These are phyloP conservation scores for Pontederia crassipes DNA, from an alignment of 176 grass and related monocot species.

Conservation along the genomic window DNA sequence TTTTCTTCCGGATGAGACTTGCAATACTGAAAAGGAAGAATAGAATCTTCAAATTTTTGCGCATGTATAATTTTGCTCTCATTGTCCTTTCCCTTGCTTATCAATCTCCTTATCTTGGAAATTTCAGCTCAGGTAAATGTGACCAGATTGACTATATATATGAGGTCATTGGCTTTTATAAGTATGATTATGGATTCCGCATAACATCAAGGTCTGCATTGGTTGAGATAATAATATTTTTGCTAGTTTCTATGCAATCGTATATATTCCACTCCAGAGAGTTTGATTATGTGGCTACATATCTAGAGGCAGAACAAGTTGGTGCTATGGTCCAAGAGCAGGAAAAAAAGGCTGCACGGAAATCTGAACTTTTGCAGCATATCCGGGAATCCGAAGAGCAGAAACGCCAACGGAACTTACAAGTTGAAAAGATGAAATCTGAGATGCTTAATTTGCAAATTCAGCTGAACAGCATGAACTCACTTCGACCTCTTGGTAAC, in stretches of 20 bases:
- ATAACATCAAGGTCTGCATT: constrained; percentile 95
- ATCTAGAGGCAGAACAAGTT: constrained; percentile 90
- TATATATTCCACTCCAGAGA: constrained; percentile 85
- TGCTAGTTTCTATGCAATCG: constrained; percentile 84
- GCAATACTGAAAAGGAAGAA: constrained; percentile 98
- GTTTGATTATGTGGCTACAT: constrained; percentile 94
- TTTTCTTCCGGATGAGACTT: constrained; percentile 98
- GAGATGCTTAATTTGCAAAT: constrained; percentile 95
- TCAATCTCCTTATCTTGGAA: constrained; percentile 94
- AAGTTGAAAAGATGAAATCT: constrained; percentile 97
- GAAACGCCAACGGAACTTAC: constrained; percentile 66
- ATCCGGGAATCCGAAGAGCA: constrained; percentile 81
- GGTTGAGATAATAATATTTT: constrained; percentile 96
- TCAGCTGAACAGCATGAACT: constrained; percentile 78
- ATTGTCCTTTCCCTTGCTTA: constrained; percentile 95
- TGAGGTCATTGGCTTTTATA: constrained; percentile 92
- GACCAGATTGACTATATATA: constrained; percentile 86
- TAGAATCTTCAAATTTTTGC: constrained; percentile 81
- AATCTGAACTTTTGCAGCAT: constrained; percentile 78
- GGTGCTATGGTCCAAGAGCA: constrained; percentile 93
- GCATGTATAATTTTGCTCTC: constrained; percentile 91
- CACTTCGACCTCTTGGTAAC: constrained; percentile 40
- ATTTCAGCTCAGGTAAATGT: constrained; percentile 86
- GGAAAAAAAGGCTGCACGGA: constrained; percentile 88
- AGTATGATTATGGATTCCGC: constrained; percentile 96